These are phyloP conservation scores for Bryoerythrophyllum caledonicum DNA, from an alignment of 225 moss, liverwort and hornwort genomes.

Conservation along the genomic window DNA sequence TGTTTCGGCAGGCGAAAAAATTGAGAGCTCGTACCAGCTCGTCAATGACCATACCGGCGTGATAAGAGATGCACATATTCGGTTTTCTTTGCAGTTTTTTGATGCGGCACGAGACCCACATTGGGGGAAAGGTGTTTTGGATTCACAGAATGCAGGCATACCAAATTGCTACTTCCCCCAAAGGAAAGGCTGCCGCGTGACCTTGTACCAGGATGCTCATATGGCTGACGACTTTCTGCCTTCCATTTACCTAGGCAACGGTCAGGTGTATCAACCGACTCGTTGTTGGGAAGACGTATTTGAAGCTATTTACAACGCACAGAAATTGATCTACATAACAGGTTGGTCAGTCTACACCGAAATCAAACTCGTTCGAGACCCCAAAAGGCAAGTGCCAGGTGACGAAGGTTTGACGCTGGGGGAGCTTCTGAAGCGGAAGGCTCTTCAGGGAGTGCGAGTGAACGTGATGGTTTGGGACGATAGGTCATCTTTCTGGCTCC, in stretches of 20 bases:
- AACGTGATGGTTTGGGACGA: conserved; percentile 97
- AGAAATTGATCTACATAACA: conserved; percentile 82
- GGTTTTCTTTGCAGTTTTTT: conserved; percentile 54
- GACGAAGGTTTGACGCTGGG: conserved; percentile 75
- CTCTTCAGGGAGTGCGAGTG: conserved; percentile 76
- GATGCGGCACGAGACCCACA: conserved; percentile 45
- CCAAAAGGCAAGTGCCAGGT: conserved; percentile 58
- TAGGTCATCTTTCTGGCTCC: conserved; percentile 65
- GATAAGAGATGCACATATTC: conserved; percentile 33
- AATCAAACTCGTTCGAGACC: conserved; percentile 71
- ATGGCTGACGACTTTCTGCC: conserved; percentile 83
- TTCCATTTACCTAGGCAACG: conserved; percentile 62
- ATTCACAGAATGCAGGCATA: conserved; percentile 56
- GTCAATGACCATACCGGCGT: conserved; percentile 33
- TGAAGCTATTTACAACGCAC: conserved; percentile 62
- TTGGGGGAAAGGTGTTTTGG: conserved; percentile 51
- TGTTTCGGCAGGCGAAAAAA: conserved; percentile 30
- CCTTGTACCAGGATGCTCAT: conserved; percentile 87
- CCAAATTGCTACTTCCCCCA: conserved; percentile 79
- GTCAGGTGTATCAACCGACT: conserved; percentile 50
- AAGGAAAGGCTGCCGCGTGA: conserved; percentile 72
- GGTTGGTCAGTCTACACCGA: conserved; percentile 95
- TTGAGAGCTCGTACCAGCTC: conserved; percentile 29
- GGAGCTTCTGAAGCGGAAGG: conserved; percentile 72
- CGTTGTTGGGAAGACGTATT: conserved; percentile 91